These are phyloP conservation scores for Primulina huaijiensis DNA, from an alignment of 257 asterid genomes.

Conservation along the genomic window DNA sequence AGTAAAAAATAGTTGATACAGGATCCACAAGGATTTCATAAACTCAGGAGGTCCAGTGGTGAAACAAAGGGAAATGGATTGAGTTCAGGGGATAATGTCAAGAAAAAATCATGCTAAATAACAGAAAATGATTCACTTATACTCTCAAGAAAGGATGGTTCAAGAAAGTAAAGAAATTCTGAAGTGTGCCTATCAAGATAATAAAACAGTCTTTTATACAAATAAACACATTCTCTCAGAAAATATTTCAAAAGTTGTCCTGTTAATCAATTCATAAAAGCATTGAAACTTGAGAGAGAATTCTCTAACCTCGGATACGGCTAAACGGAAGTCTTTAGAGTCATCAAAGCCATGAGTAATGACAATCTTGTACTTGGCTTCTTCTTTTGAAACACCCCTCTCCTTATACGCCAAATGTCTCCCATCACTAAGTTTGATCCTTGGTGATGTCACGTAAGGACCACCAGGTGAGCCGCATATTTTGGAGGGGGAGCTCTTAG, in stretches of 20 bases:
- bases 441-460: conserved; percentile 66
- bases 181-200: background rate
- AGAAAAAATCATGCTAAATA: background rate
- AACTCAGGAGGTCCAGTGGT: background rate
- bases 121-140: background rate
- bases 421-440: conserved; percentile 66
- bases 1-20: background rate
- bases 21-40: background rate
- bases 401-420: conserved; percentile 79
- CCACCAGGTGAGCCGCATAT: conserved; percentile 73
- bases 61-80: background rate
- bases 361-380: conserved; percentile 58
- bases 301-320: conserved; percentile 52
- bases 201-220: background rate
- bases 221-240: background rate
- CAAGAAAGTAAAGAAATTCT: background rate
- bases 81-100: background rate
- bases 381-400: conserved; percentile 57
- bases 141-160: background rate
- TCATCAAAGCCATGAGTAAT: conserved; percentile 61
- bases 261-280: background rate
- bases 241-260: background rate
- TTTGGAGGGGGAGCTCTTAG: conserved; percentile 57
- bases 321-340: conserved; percentile 56
- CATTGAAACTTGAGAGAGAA: conserved; percentile 8